Evolutionary conservation across 148 eudicot species (phyloP), one percentile per base, ranked within the genome.

Genomic region (Nyssa sinensis): DNA sequence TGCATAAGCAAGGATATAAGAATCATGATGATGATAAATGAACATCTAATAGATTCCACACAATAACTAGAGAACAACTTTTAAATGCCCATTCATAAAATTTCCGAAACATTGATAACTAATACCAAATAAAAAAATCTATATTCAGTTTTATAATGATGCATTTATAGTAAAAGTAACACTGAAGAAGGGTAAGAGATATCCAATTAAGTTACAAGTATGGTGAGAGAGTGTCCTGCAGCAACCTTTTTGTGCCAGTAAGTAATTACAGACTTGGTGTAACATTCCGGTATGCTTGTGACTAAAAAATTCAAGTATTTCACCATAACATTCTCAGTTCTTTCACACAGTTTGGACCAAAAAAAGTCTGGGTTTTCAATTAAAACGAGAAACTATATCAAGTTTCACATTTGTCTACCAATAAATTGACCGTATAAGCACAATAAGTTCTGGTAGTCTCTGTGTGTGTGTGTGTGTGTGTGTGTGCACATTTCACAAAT

Each of bases 11-110:
- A 55, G 25, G 23, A 55, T 55, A 55, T 29, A 31, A 35, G 24
- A 9, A 60, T 14, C 14, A 7, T 21, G 23, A 24, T 28, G 61
- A 44, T n/a, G 39, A 68, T 27, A 67, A 67, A 68, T 34, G 28
- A 58, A 21, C 57, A 13, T 29, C 35, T 63, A 49, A 29, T n/a
- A 35, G 65, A 5, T 37, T 34, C 28, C 39, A 58, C 30, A 10
- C 41, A 55, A 35, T 5, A 28, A 25, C 23, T 16, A 28, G n/a
- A 39, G 33, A 58, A 29, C 7, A 35, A 41, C 23, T 27, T n/a
- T n/a, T 53, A 5, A 55, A 63, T 63, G 69, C 53, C 58, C 59
- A 27, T 30, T 8, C 12, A 59, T 37, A 28, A 75, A 75, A 19
- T 29, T 69, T 5, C 16, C 19, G 9, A 70, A 31, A 34, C 30